Evolutionary conservation across 2,329 filamentous ascomycete genomes (phyloP).

Genomic region (Paracamarosporium sp.): DNA sequence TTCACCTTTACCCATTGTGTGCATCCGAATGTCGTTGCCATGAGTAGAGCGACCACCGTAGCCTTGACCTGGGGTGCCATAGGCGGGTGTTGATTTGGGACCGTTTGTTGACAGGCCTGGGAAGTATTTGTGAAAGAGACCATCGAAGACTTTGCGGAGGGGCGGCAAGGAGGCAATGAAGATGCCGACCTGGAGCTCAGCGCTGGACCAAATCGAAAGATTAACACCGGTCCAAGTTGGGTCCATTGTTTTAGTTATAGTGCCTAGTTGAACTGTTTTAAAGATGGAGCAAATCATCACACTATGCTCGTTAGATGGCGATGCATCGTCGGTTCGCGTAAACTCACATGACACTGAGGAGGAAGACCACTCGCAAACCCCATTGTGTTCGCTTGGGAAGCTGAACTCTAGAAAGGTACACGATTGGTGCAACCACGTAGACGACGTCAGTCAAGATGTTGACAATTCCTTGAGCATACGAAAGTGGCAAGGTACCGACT

Average conservation of each 20-base stretch:
- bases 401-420: constrained; percentile 34
- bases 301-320: constrained; percentile 12
- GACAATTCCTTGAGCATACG: constrained; percentile 33
- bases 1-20: constrained; percentile 17
- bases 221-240: constrained; percentile 33
- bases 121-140: constrained; percentile 23
- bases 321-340: neutral
- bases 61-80: constrained; percentile 16
- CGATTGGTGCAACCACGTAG: constrained; percentile 35
- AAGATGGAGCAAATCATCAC: constrained; percentile 37
- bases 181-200: constrained; percentile 22
- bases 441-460: constrained; percentile 39
- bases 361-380: constrained; percentile 36
- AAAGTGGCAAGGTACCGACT: constrained; percentile 24
- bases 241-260: constrained; percentile 26
- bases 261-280: constrained; percentile 33
- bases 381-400: constrained; percentile 31
- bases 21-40: constrained; percentile 17
- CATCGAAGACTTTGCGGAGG: constrained; percentile 32
- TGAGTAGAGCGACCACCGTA: constrained; percentile 18
- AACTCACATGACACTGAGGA: constrained; percentile 36
- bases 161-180: constrained; percentile 21
- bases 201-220: constrained; percentile 32
- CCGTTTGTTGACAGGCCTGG: constrained; percentile 15
- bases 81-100: constrained; percentile 18